These are phyloP conservation scores for Thraustochytrium striatum DNA, from an alignment of 352 stramenopile genomes.

Conservation along the genomic window DNA sequence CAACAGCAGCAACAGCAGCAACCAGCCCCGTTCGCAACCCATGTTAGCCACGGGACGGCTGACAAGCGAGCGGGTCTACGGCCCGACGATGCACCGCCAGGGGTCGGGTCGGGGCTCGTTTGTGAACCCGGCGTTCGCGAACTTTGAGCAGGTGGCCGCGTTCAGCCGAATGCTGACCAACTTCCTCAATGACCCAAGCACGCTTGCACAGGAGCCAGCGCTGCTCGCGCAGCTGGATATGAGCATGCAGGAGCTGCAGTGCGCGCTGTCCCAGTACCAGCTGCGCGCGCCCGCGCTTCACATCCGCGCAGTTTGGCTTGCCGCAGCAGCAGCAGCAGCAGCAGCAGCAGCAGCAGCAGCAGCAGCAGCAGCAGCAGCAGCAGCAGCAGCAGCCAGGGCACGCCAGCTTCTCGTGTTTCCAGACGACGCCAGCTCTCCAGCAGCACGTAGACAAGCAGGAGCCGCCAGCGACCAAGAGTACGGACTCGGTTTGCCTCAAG, in stretches of 20 bases:
- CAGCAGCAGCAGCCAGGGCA: not conserved
- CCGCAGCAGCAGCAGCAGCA: constrained; percentile 24
- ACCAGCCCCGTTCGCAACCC: no score
- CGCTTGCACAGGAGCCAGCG: constrained; percentile 59
- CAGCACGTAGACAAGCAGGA: no score
- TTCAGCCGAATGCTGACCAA: not conserved
- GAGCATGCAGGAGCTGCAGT: constrained; percentile 65
- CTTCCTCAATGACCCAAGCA: not conserved
- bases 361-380: not conserved
- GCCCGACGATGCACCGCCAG: no score
- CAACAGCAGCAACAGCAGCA: not conserved
- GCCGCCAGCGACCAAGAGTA: not conserved
- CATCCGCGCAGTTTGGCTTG: not conserved
- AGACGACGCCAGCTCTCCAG: no score
- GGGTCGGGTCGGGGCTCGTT: no score
- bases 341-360: constrained; percentile 15
- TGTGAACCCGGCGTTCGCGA: no score
- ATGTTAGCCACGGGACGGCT: no score
- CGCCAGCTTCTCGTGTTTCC: no score
- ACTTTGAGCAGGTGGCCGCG: no score
- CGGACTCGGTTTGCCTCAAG: not conserved
- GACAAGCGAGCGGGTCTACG: no score
- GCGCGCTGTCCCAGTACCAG: constrained; percentile 13
- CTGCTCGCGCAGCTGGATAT: constrained; percentile 64
- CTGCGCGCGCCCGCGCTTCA: not conserved